Evolutionary conservation across 1,284 basidiomycete species (phyloP), one percentile per base, ranked within the genome.

Genomic region (Ustilago crameri): DNA sequence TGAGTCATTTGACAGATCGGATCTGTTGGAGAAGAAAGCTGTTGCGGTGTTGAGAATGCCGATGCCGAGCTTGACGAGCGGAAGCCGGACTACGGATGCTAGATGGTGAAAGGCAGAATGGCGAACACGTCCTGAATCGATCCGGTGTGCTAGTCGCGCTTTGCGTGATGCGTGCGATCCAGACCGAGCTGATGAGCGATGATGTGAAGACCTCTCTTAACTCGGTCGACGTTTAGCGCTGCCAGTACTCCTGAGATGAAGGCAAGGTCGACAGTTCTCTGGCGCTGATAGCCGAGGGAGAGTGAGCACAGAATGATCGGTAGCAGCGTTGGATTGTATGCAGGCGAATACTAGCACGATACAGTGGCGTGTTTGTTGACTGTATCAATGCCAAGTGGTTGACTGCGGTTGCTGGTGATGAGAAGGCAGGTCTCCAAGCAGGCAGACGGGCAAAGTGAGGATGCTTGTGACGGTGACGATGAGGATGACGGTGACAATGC

Each of bases 31-130:
- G 35, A 17, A 14, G 15, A 15, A 37, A n/a, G n/a, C 12, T 14
- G 35, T 17, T 17, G 5, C n/a, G 15, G 15, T n/a, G 35, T 8
- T 15, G 5, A 15, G 7, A 14, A 5, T n/a, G 35, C n/a, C 35
- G 12, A n/a, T 14, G 14, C 35, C n/a, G 15, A 35, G 37, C 45
- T 55, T 55, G 45, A 48, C 53, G 53, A 55, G 53, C 53, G 53
- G 27, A 55, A 55, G 45, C 53, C 45, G 45, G 20, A 48, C 10
- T 20, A 48, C 26, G n/a, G 20, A 3, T 5, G 27, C 40, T 2
- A 18, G 44, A 7, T 22, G 38, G 20, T 42, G 35, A 15, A 3
- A 14, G 35, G 17, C 10, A 37, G 20, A 54, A 46, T 32, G 9
- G 43, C 47, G 52, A 18, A 2, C 22, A 22, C 22, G 15, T 12